Evolutionary conservation across 768 basidiomycete species (phyloP).

Genomic region (Tulasnella sp.): DNA sequence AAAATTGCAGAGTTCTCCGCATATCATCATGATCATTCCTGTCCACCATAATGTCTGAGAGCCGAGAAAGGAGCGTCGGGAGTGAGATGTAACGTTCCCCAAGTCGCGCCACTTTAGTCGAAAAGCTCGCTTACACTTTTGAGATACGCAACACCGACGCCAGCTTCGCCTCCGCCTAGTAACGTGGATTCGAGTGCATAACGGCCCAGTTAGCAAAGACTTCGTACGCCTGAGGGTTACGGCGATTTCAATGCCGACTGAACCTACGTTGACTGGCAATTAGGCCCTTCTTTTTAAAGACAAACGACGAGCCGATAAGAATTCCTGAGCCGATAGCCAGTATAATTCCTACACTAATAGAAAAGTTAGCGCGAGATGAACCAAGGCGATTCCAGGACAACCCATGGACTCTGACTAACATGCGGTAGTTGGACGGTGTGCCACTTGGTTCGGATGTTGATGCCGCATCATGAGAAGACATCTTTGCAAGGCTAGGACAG

Average conservation of each 20-base stretch:
- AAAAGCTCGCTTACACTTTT: constrained; percentile 45
- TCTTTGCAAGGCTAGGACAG: not conserved
- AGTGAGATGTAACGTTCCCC: not conserved
- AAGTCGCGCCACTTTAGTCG: not conserved
- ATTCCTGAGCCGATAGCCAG: constrained; percentile 38
- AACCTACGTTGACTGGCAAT: constrained; percentile 29
- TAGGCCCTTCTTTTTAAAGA: constrained; percentile 48
- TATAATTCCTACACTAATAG: constrained; percentile 26
- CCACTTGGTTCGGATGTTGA: not conserved
- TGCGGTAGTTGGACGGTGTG: not conserved
- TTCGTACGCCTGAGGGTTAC: not conserved
- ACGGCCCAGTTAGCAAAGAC: not conserved
- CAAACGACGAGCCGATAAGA: constrained; percentile 44
- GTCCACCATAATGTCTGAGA: constrained; percentile 73
- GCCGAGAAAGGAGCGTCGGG: not conserved
- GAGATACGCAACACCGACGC: constrained; percentile 89
- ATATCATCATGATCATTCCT: constrained; percentile 93
- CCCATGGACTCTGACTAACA: not conserved
- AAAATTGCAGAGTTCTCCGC: constrained; percentile 62
- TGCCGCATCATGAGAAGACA: not conserved
- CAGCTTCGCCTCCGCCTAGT: constrained; percentile 46
- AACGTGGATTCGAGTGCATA: too few species aligned
- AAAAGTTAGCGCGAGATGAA: not conserved
- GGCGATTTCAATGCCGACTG: constrained; percentile 9
- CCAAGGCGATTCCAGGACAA: not conserved